Conservation (phyloP, 495 filamentous ascomycete genomes). For the Amniculicola lignicola region DNA sequence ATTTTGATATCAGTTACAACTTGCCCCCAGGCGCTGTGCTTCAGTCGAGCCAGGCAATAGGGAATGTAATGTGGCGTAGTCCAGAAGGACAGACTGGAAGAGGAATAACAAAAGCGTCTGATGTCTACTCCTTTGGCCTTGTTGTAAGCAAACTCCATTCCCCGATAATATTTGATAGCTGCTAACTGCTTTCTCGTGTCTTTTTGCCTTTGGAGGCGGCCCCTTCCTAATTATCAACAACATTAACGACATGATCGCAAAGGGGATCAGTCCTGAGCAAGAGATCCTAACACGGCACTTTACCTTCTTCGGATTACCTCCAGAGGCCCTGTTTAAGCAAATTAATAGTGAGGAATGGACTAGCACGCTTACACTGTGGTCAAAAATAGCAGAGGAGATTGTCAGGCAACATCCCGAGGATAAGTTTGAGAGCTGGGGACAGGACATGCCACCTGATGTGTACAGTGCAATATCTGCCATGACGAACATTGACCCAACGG, state of each 20-base stretch:
- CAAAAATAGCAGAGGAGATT: constrained; percentile 32
- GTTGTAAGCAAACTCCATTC: too few relatives aligned
- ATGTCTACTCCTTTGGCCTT: constrained; percentile 39
- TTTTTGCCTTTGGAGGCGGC: constrained; percentile 38
- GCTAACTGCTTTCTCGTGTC: constrained; percentile 40
- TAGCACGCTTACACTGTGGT: constrained; percentile 33
- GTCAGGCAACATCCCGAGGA: constrained; percentile 32
- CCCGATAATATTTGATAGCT: too few relatives aligned
- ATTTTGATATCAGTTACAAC: constrained; percentile 41
- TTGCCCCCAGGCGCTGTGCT: constrained; percentile 32
- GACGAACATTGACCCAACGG: constrained; percentile 37
- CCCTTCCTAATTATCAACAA: constrained; percentile 35
- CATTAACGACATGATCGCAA: constrained; percentile 36
- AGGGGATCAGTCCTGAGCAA: constrained; percentile 38
- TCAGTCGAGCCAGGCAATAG: constrained; percentile 37
- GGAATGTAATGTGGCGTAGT: constrained; percentile 41
- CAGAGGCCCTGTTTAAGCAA: constrained; percentile 38
- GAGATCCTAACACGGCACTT: constrained; percentile 38
- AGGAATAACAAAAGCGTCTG: constrained; percentile 36
- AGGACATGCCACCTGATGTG: constrained; percentile 30
- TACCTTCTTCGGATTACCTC: constrained; percentile 36
- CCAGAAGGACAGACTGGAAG: constrained; percentile 40
- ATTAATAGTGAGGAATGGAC: constrained; percentile 35
- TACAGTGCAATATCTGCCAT: constrained; percentile 39
- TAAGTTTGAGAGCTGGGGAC: constrained; percentile 36